Evolutionary conservation across 78 protist species (phyloP), one percentile per base, ranked within the genome.

Genomic region (Fonticula alba): DNA sequence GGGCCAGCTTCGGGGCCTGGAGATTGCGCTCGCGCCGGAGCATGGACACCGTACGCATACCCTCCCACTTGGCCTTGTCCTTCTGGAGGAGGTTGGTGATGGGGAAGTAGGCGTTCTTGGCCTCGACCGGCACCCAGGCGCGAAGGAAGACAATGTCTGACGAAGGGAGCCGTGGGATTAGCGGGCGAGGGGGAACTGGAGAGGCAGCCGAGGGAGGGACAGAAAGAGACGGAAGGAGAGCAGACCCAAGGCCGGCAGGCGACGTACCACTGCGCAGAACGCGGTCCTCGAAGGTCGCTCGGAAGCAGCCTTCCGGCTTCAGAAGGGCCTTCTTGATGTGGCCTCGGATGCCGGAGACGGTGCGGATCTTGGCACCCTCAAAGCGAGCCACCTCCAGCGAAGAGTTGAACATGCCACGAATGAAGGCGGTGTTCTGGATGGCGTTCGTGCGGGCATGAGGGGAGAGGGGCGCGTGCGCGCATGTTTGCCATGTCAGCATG

Each of bases 261-360:
- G 10, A 37, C 68, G 54, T 58, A 59, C 75, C 80, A 22, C 17
- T 38, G 43, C 43, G 43, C 43, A 7, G 17, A 38, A 3, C 43
- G 43, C 82, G 83, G 78, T 93, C 99, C 68, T 96, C 99, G 41
- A 96, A 96, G 22, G 95, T 88, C 7, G 96, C 98, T 3, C 99
- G 77, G 86, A 83, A 88, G 33, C 59, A 46, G 46, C 99, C 99
- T 32, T 57, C 75, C 29, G 87, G 88, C 24, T n/a, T 38, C 63
- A 65, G 59, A 17, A 88, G 27, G 32, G 93, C 92, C 64, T 71
- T 79, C 75, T 96, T 96, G 54, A 96, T 63, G 56, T 72, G 82
- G 17, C 99, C 99, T 19, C 97, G 75, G 32, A 96, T 79, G 50
- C 98, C 98, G 17, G 84, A 63, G n/a, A 94, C 98, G 40, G 99